Percentiles rank a stretch among this genome's conserved stretches.
Conservation (phyloP, 768 basidiomycete species). For the Rhodotorula taiwanensis region DNA sequence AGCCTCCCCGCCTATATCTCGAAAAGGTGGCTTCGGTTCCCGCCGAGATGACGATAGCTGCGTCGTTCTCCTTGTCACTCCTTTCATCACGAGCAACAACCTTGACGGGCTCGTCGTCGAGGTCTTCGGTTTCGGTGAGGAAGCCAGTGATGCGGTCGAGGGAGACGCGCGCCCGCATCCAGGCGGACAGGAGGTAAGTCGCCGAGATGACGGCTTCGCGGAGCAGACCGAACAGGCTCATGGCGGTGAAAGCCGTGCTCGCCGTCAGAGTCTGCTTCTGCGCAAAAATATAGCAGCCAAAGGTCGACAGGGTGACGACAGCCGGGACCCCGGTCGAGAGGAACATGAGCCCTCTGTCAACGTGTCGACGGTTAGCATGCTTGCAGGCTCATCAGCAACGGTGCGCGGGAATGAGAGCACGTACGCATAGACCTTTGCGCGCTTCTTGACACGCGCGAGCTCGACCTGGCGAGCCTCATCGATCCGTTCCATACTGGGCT, state of each 20-base stretch:
- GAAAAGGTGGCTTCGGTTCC: constrained; percentile 17
- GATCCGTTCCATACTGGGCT: constrained; percentile 33
- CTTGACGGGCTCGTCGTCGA: constrained; percentile 26
- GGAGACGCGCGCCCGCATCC: constrained; percentile 40
- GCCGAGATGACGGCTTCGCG: constrained; percentile 35
- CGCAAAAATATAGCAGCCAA: constrained; percentile 37
- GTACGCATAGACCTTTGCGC: constrained; percentile 32
- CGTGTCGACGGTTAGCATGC: neutral
- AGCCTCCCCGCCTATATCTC: constrained; percentile 2
- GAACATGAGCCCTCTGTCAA: constrained; percentile 33
- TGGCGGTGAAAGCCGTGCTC: constrained; percentile 47
- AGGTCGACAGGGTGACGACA: constrained; percentile 28
- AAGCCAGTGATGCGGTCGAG: constrained; percentile 44
- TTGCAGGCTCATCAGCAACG: neutral
- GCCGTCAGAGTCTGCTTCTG: constrained; percentile 38
- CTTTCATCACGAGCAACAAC: too few species aligned
- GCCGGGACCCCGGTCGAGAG: constrained; percentile 37
- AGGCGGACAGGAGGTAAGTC: constrained; percentile 29
- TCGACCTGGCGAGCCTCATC: constrained; percentile 38
- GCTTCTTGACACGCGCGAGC: constrained; percentile 41
- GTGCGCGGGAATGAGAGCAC: neutral
- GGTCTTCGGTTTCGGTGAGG: constrained; percentile 45
- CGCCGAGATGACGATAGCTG: constrained; percentile 15
- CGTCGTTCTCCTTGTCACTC: too few species aligned
- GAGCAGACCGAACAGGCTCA: constrained; percentile 45